Evolutionary conservation across 169 alveolate species (phyloP).

Genomic region (Plasmodium ovale): DNA sequence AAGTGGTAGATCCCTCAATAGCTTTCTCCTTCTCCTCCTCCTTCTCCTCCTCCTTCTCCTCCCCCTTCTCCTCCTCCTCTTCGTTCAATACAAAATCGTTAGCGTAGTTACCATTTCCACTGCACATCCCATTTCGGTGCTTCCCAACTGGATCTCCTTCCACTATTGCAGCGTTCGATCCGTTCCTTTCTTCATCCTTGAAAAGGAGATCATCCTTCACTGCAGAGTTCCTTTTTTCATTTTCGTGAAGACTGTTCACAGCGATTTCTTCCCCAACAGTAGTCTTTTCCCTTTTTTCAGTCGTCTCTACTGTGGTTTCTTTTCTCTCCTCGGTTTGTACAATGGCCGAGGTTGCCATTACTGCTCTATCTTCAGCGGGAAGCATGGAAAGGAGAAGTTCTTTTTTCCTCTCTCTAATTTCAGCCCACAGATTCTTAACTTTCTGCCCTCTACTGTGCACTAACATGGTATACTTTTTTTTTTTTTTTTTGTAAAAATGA

Average conservation of each 20-base stretch:
- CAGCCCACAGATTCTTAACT: neutral
- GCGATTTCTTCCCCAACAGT: too few relatives aligned
- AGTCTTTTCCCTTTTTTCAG: too few relatives aligned
- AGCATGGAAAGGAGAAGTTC: neutral
- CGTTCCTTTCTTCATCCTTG: too few relatives aligned
- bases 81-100: neutral
- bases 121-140: neutral
- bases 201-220: too few relatives aligned
- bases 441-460: conserved; percentile 41
- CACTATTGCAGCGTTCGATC: too few relatives aligned
- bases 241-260: too few relatives aligned
- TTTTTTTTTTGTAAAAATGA: conserved; percentile 31
- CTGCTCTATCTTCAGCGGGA: neutral
- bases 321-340: neutral
- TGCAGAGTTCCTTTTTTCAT: too few relatives aligned
- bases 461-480: conserved; percentile 17
- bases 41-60: neutral
- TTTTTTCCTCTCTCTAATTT: conserved; percentile 12
- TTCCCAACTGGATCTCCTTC: neutral
- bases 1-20: neutral
- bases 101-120: neutral
- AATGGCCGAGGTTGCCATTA: neutral
- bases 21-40: neutral
- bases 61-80: neutral
- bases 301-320: too few relatives aligned